Conservation (phyloP, 1,139 yeast species). For the Diutina mesorugosa region DNA sequence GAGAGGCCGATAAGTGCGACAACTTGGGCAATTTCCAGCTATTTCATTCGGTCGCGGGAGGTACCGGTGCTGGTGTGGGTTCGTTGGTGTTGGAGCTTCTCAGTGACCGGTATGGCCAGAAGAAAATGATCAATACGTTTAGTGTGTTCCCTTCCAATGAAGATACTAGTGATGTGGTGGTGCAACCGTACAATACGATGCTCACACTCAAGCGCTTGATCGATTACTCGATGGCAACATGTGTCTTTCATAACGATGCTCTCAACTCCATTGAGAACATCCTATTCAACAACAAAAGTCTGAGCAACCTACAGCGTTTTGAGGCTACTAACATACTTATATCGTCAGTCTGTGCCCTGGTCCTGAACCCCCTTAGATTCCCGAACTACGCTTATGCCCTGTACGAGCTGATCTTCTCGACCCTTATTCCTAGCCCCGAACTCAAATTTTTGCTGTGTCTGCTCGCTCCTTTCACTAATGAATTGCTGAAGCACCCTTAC, state of each 20-base stretch:
- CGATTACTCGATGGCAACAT: constrained; percentile 73
- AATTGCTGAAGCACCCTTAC: constrained; percentile 4
- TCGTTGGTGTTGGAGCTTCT: constrained; percentile 67
- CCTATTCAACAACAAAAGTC: constrained; percentile 27
- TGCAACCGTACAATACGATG: constrained; percentile 88
- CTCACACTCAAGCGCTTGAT: constrained; percentile 71
- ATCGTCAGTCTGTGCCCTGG: constrained; percentile 70
- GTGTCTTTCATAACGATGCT: constrained; percentile 87
- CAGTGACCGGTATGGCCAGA: constrained; percentile 66
- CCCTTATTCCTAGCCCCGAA: constrained; percentile 81
- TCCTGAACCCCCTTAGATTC: constrained; percentile 79
- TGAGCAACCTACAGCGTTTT: constrained; percentile 20
- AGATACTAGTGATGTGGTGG: constrained; percentile 81
- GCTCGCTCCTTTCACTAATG: constrained; percentile 67
- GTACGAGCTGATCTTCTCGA: constrained; percentile 67
- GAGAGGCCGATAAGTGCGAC: constrained; percentile 88
- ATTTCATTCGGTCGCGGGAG: constrained; percentile 96
- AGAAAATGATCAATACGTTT: constrained; percentile 74
- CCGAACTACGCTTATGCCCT: constrained; percentile 91
- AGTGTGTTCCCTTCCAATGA: constrained; percentile 78
- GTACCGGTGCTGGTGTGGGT: constrained; percentile 95
- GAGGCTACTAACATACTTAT: constrained; percentile 77
- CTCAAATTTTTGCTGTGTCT: constrained; percentile 79
- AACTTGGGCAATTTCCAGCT: constrained; percentile 83
- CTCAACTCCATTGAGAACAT: constrained; percentile 27